Evolutionary conservation across 2,329 filamentous ascomycete species (phyloP).

Genomic region (Phialemoniopsis sp.): DNA sequence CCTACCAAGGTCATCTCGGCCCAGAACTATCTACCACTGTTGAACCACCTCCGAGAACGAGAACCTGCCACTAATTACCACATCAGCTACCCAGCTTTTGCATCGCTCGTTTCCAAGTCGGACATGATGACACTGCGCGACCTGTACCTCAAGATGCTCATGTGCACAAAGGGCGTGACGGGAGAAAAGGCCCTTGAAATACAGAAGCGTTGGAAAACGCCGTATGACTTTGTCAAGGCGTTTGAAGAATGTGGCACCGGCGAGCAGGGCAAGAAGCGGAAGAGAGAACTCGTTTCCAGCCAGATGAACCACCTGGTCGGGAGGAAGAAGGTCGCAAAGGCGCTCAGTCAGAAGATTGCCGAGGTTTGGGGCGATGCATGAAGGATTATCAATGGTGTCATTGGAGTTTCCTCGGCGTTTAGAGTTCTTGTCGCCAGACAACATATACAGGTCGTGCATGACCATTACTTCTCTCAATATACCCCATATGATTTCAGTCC

Average conservation of each 20-base stretch:
- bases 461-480: too few relatives aligned
- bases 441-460: too few relatives aligned
- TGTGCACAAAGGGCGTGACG: conserved; percentile 72
- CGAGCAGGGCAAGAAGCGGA: conserved; percentile 48
- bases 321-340: conserved; percentile 63
- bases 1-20: conserved; percentile 60
- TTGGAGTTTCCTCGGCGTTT: not conserved
- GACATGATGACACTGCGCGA: conserved; percentile 70
- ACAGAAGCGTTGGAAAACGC: conserved; percentile 74
- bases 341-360: conserved; percentile 64
- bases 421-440: too few relatives aligned
- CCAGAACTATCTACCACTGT: conserved; percentile 60
- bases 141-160: conserved; percentile 78
- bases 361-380: conserved; percentile 63
- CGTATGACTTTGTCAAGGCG: conserved; percentile 65
- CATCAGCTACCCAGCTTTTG: conserved; percentile 69
- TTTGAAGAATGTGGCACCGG: conserved; percentile 45
- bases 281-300: conserved; percentile 55
- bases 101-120: conserved; percentile 70
- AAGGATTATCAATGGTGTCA: conserved; percentile 7
- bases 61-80: conserved; percentile 49
- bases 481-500: too few relatives aligned
- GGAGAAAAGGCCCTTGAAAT: conserved; percentile 78
- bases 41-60: conserved; percentile 53
- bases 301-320: conserved; percentile 57